Conservation (phyloP, 208 protist genomes). For the Wallacemonas sp. region DNA sequence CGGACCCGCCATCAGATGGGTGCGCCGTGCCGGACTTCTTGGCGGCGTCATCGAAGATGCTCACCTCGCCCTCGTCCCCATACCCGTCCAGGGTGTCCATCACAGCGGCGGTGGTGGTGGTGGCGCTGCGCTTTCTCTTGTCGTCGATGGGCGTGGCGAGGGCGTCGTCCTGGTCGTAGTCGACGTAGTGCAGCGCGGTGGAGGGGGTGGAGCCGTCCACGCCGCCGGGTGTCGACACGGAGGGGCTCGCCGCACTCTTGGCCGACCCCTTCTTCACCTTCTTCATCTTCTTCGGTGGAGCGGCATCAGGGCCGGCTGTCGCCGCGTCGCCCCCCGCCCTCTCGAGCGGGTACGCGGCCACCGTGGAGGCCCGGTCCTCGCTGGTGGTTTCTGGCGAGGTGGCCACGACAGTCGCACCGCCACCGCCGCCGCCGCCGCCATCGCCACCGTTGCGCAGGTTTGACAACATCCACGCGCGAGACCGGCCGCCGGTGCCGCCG, state of each 20-base stretch:
- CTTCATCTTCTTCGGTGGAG: background rate
- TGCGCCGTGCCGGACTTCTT: too few relatives aligned
- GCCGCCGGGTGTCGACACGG: background rate
- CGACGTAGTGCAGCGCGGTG: conserved; percentile 13
- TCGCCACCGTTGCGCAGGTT: conserved; percentile 9
- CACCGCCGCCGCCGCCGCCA: background rate
- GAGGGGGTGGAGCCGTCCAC: background rate
- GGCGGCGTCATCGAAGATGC: conserved; percentile 5
- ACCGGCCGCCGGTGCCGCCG: background rate
- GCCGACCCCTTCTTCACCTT: conserved; percentile 7
- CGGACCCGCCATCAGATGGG: too few relatives aligned
- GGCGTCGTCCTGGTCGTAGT: conserved; percentile 4
- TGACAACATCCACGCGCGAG: conserved; percentile 9
- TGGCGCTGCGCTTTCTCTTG: background rate
- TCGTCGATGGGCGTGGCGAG: background rate
- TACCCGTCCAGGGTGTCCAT: background rate
- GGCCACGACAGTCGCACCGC: background rate
- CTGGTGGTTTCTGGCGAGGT: background rate
- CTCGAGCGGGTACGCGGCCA: conserved; percentile 7
- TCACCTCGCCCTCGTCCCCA: background rate
- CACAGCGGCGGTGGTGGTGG: background rate
- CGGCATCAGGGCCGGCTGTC: background rate
- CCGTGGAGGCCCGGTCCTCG: background rate
- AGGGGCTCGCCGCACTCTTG: background rate
- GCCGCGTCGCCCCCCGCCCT: background rate